These are phyloP conservation scores for Bolboschoenoplectus hybrid DNA, from an alignment of 202 grass and related monocot genomes.

Conservation along the genomic window DNA sequence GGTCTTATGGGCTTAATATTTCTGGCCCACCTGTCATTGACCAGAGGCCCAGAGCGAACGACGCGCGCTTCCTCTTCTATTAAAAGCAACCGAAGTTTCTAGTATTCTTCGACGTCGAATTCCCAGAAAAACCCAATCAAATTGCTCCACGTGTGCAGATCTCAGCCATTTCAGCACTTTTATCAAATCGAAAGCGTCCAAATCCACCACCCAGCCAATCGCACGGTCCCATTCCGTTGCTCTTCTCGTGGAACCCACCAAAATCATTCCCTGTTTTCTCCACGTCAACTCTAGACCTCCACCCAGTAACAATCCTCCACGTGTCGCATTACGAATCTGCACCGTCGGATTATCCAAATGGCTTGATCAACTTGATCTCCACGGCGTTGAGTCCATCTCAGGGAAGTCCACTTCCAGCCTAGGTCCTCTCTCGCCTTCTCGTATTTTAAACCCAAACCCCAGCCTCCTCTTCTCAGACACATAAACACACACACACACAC, in stretches of 20 bases:
- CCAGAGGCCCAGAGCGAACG: neutral
- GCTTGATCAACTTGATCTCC: constrained; percentile 39
- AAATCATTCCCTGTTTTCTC: constrained; percentile 9
- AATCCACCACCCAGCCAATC: constrained; percentile 18
- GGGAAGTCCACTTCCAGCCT: constrained; percentile 31
- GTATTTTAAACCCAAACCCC: constrained; percentile 33
- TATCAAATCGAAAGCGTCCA: constrained; percentile 43
- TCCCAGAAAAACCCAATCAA: neutral
- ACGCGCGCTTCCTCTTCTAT: constrained; percentile 32
- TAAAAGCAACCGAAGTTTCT: constrained; percentile 52
- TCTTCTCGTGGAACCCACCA: neutral
- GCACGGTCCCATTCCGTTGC: constrained; percentile 34
- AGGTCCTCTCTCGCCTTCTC: neutral
- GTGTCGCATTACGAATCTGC: accelerated
- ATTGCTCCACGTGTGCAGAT: neutral
- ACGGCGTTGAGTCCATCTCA: constrained; percentile 40
- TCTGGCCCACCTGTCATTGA: neutral
- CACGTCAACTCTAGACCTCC: constrained; percentile 50
- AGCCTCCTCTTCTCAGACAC: neutral
- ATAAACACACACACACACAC: neutral
- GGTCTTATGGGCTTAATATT: neutral
- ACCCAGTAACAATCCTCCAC: constrained; percentile 49
- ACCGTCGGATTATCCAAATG: constrained; percentile 66
- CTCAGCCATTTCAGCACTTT: accelerated
- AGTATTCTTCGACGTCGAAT: constrained; percentile 56